Conservation (phyloP, 805 yeast species). For the Schizosaccharomyces octosporus region DNA sequence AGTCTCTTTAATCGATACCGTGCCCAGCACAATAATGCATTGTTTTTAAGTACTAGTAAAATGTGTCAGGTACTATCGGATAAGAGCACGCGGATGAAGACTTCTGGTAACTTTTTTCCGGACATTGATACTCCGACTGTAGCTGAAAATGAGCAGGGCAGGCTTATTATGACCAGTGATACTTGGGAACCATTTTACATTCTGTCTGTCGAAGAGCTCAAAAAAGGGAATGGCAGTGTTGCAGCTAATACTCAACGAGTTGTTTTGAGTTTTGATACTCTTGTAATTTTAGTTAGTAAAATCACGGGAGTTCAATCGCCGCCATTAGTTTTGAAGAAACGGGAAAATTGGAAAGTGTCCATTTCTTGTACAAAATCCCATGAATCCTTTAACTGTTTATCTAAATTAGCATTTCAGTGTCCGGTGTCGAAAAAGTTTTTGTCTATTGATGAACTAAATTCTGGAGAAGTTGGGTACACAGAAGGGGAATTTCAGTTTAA, state of each 20-base stretch:
- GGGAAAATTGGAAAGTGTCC: background rate
- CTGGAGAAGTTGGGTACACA: background rate
- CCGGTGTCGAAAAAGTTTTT: background rate
- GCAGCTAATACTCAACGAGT: background rate
- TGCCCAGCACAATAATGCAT: background rate
- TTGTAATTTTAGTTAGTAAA: background rate
- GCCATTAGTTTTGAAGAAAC: background rate
- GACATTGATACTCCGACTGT: background rate
- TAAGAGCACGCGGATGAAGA: background rate
- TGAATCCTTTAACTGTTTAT: background rate
- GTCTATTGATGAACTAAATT: background rate
- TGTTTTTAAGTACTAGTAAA: background rate
- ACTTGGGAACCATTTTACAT: background rate
- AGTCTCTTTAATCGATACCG: background rate
- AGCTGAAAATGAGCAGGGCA: background rate
- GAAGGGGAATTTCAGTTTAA: background rate
- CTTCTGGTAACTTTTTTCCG: background rate
- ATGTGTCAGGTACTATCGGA: background rate
- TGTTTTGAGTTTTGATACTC: background rate
- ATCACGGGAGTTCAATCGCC: background rate
- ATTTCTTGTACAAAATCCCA: background rate
- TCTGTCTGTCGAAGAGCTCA: background rate
- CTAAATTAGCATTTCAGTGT: background rate
- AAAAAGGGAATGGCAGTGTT: background rate
- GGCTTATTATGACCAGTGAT: background rate